Percentiles rank a stretch among this genome's conserved stretches.
phyloP scores from a whole-genome alignment of 305 asterid genomes.

The Solanum chacoense region DNA sequence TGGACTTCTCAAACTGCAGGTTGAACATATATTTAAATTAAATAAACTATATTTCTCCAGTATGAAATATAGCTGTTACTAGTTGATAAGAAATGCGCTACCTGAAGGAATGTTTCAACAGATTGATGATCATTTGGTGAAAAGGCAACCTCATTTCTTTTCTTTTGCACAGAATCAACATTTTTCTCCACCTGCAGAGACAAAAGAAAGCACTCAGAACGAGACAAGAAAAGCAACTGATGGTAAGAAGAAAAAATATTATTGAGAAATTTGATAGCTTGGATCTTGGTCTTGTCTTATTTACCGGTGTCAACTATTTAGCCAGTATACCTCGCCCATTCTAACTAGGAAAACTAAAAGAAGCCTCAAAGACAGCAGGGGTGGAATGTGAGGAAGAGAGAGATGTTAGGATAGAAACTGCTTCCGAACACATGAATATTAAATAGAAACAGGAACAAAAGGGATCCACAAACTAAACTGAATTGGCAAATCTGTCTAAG shows the following conservation, averaged over 20 bases:
- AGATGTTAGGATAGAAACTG: neutral
- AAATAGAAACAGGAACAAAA: neutral
- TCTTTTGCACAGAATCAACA: slow-evolving; percentile 68
- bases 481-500: neutral
- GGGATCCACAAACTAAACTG: neutral
- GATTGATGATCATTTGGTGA: slow-evolving; percentile 83
- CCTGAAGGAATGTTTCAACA: slow-evolving; percentile 83
- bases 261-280: neutral
- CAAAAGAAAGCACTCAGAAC: slow-evolving; percentile 8
- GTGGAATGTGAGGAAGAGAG: neutral
- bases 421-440: neutral
- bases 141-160: slow-evolving; percentile 76
- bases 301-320: neutral
- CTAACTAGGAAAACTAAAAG: neutral
- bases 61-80: neutral
- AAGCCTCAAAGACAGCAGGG: neutral
- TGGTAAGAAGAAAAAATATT: neutral
- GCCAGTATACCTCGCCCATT: neutral
- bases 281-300: neutral
- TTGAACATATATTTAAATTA: slow-evolving; percentile 1
- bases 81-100: slow-evolving; percentile 13
- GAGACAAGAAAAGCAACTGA: neutral
- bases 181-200: slow-evolving; percentile 70
- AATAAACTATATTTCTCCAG: slow-evolving; percentile 1
- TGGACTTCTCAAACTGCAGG: slow-evolving; percentile 65